Evolutionary conservation across 805 yeast species (phyloP).

Genomic region (Pichia nanzhaoensis): DNA sequence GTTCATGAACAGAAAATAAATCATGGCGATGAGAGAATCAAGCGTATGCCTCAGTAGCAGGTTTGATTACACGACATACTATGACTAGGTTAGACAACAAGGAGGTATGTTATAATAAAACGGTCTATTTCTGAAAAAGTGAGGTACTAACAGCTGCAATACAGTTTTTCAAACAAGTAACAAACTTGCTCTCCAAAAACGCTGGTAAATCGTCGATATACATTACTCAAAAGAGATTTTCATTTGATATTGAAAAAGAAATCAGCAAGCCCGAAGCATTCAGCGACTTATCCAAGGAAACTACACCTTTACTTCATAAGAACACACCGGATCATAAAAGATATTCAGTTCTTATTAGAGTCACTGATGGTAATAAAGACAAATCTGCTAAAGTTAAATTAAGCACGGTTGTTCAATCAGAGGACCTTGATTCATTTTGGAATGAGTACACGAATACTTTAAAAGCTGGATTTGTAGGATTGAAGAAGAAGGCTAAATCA

Average conservation of each 20-base stretch:
- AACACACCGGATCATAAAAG: conserved; percentile 3
- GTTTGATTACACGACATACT: not conserved
- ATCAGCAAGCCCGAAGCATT: conserved; percentile 13
- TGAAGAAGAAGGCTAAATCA: conserved; percentile 77
- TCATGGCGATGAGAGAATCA: too few species aligned
- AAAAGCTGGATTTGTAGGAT: conserved; percentile 66
- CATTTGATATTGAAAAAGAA: conserved; percentile 20
- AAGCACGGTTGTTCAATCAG: conserved; percentile 64
- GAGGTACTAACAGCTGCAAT: not conserved
- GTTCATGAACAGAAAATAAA: too few species aligned
- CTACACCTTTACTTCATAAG: conserved; percentile 13
- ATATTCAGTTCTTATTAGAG: conserved; percentile 63
- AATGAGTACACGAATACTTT: conserved; percentile 58
- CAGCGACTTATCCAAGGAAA: conserved; percentile 15
- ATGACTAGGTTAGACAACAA: conserved; percentile 14
- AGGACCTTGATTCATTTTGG: conserved; percentile 70
- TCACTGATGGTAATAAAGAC: conserved; percentile 50
- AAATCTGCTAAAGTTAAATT: conserved; percentile 50
- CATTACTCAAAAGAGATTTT: conserved; percentile 51
- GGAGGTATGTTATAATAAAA: conserved; percentile 25
- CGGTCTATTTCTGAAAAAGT: too few species aligned
- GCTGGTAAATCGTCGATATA: conserved; percentile 43
- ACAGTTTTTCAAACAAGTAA: conserved; percentile 25
- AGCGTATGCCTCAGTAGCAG: too few species aligned
- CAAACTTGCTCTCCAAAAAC: conserved; percentile 16